phyloP scores from a whole-genome alignment of 2,329 filamentous ascomycete genomes.

The Arthrobotrys iridis region DNA sequence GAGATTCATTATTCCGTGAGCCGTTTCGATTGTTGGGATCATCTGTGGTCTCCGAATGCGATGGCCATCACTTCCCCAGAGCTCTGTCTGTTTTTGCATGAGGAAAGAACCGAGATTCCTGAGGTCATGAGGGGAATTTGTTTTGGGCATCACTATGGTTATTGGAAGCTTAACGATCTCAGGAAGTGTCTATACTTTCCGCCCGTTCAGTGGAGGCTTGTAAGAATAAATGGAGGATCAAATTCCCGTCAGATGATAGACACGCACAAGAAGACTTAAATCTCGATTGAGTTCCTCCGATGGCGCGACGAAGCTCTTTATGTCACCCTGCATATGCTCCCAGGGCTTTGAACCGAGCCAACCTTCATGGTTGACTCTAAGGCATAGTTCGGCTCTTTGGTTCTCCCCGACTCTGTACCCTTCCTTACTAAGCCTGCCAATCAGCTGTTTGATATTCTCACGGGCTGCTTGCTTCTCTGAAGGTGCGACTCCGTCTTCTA shows the following conservation, averaged over 20 bases:
- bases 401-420: conserved; percentile 43
- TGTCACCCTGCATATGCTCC: background rate
- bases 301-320: background rate
- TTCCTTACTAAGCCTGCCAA: conserved; percentile 10
- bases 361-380: conserved; percentile 41
- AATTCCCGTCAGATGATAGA: background rate
- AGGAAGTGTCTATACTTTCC: background rate
- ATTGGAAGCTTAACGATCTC: background rate
- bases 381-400: conserved; percentile 28
- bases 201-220: background rate
- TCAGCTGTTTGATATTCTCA: conserved; percentile 21
- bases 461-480: conserved; percentile 20
- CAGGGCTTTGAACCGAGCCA: conserved; percentile 15
- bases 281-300: conserved; percentile 31
- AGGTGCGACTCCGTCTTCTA: conserved; percentile 45
- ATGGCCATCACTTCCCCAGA: background rate
- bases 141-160: conserved; percentile 27
- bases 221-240: background rate
- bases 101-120: background rate
- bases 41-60: background rate
- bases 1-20: conserved; percentile 11
- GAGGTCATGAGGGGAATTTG: background rate
- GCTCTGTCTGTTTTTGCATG: background rate
- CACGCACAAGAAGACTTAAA: conserved; percentile 33
- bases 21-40: conserved; percentile 37